Conservation (phyloP, 1,139 yeast genomes). For the Torulaspora globosa region DNA sequence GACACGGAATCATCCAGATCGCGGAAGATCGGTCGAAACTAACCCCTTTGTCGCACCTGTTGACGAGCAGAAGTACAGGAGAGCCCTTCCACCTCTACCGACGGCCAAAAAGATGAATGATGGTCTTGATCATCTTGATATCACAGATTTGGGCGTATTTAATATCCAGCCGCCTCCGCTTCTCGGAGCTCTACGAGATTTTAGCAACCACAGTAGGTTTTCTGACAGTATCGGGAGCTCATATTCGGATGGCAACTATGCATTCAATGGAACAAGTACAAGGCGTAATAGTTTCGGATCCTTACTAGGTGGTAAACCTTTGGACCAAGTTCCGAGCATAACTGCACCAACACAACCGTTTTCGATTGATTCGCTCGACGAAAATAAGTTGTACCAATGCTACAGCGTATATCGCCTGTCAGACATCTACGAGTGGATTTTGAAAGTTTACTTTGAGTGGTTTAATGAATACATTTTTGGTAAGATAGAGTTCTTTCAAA, state of each 20-base stretch:
- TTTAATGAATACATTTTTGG: slow-evolving; percentile 43
- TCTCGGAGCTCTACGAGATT: slow-evolving; percentile 18
- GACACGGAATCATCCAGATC: slow-evolving; percentile 3
- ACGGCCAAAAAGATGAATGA: slow-evolving; percentile 3
- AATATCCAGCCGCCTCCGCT: slow-evolving; percentile 22
- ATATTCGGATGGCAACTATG: slow-evolving; percentile 35
- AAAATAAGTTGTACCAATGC: slow-evolving; percentile 49
- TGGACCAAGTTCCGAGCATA: slow-evolving; percentile 50
- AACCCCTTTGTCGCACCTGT: slow-evolving; percentile 12
- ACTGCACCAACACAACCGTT: slow-evolving; percentile 59
- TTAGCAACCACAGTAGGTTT: slow-evolving; percentile 25
- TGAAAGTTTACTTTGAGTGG: slow-evolving; percentile 40
- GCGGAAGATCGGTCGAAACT: slow-evolving; percentile 8
- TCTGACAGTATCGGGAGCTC: slow-evolving; percentile 34
- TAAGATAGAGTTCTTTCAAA: slow-evolving; percentile 50
- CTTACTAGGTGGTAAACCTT: slow-evolving; percentile 34
- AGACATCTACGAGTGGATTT: slow-evolving; percentile 50
- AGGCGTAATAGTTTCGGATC: slow-evolving; percentile 35
- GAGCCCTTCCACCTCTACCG: slow-evolving; percentile 16
- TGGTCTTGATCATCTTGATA: slow-evolving; percentile 1
- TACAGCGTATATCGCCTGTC: slow-evolving; percentile 49
- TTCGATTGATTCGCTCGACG: slow-evolving; percentile 47
- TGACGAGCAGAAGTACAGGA: slow-evolving; percentile 7
- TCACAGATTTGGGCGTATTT: slow-evolving; percentile 12
- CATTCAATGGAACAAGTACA: slow-evolving; percentile 33